A percentile compares a stretch with the other conserved stretches of the same genome.
These are phyloP conservation scores for Chondrus crispus DNA, from an alignment of 23 red algal species.

Conservation along the genomic window DNA sequence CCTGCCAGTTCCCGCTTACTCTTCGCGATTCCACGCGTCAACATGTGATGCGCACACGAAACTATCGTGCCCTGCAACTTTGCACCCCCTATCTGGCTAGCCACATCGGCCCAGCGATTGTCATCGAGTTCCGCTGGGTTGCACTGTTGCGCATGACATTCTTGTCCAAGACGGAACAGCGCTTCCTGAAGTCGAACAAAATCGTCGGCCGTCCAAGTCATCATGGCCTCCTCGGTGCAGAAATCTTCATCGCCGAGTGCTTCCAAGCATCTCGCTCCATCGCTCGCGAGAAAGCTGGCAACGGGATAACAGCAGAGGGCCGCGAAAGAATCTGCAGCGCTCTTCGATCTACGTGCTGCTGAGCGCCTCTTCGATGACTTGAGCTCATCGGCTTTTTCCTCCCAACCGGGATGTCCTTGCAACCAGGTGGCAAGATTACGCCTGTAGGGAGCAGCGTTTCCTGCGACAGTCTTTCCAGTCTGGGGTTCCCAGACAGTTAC, in stretches of 20 bases:
- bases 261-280: constrained; percentile 3
- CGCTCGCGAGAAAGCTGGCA: constrained; percentile 17
- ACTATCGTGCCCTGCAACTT: constrained; percentile 52
- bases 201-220: constrained; percentile 82
- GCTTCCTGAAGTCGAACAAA: constrained; percentile 85
- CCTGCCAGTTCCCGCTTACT: background rate
- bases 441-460: constrained; percentile 97
- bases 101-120: constrained; percentile 21
- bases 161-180: constrained; percentile 74
- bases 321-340: constrained; percentile 70
- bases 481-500: constrained; percentile 98
- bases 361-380: constrained; percentile 93
- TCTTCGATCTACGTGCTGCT: constrained; percentile 67
- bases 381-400: constrained; percentile 93
- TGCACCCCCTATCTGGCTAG: constrained; percentile 29
- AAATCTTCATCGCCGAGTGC: background rate
- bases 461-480: constrained; percentile 95
- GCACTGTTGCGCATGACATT: constrained; percentile 32
- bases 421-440: constrained; percentile 90
- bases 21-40: constrained; percentile 53
- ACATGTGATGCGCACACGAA: constrained; percentile 55
- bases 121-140: background rate
- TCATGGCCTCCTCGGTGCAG: constrained; percentile 18
- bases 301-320: constrained; percentile 73
- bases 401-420: constrained; percentile 81